Conservation (phyloP, 768 basidiomycete species). For the Xanthoconium purpureum region DNA sequence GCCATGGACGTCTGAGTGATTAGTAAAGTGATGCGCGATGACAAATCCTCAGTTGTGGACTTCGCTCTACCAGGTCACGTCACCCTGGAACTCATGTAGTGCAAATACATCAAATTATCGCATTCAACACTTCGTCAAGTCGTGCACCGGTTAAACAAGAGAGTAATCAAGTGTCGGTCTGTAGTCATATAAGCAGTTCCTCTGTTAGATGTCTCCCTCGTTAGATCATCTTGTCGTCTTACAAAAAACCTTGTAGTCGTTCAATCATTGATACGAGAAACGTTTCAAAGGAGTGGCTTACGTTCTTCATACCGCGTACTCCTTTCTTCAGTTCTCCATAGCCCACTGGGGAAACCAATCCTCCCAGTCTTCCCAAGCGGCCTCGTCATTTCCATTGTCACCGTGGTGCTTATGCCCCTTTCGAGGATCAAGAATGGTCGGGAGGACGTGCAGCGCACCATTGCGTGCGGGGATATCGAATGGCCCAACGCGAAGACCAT, state of each 20-base stretch:
- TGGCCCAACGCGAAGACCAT: conserved; percentile 1
- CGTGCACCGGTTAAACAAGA: no score
- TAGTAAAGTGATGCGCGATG: neutral
- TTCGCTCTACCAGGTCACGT: no score
- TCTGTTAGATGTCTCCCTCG: no score
- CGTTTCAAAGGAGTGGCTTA: neutral
- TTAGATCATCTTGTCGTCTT: no score
- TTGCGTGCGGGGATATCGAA: conserved; percentile 15
- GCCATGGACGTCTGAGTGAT: conserved; percentile 55
- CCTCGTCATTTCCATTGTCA: neutral
- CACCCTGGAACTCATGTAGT: no score
- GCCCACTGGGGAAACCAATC: conserved; percentile 17
- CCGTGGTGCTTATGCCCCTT: neutral
- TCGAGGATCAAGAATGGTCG: conserved; percentile 12
- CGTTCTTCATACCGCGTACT: neutral
- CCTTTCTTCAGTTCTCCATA: conserved; percentile 3
- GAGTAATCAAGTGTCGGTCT: no score
- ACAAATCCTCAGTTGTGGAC: neutral
- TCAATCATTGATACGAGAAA: neutral
- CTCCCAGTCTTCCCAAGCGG: conserved; percentile 13
- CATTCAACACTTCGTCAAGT: neutral
- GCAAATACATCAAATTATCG: neutral
- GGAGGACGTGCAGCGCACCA: conserved; percentile 11
- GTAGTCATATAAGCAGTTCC: no score
- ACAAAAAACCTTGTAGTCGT: no score